Evolutionary conservation across 768 basidiomycete species (phyloP).

Genomic region (Calocera viscosa): DNA sequence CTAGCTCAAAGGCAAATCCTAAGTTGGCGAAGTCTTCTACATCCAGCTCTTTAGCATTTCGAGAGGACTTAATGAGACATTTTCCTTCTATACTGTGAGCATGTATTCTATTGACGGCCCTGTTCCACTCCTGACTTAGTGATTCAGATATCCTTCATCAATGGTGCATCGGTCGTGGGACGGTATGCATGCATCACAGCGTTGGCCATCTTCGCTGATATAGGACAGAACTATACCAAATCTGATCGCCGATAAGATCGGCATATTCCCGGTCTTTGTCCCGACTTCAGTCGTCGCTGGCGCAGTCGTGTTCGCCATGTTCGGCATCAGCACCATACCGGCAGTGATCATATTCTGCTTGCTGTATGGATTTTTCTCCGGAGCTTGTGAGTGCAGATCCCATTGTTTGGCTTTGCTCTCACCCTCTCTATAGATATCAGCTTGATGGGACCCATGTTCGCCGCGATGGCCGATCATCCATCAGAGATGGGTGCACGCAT

Average conservation of each 20-base stretch:
- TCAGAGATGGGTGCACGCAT: conserved; percentile 25
- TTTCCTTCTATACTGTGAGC: conserved; percentile 16
- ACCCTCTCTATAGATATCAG: no score
- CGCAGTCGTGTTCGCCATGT: conserved; percentile 34
- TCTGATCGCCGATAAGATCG: conserved; percentile 40
- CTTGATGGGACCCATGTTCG: neutral
- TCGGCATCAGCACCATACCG: conserved; percentile 29
- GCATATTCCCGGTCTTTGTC: conserved; percentile 40
- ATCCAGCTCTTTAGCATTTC: conserved; percentile 15
- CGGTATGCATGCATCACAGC: no score
- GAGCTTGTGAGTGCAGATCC: conserved; percentile 3
- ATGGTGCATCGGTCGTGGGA: neutral
- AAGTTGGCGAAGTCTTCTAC: conserved; percentile 13
- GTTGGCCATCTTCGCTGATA: no score
- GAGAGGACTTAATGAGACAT: conserved; percentile 2
- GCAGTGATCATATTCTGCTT: conserved; percentile 32
- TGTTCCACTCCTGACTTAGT: neutral
- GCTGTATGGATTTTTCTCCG: conserved; percentile 20
- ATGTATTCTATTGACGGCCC: neutral
- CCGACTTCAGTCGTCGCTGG: conserved; percentile 26
- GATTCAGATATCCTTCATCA: neutral
- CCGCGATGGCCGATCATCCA: neutral
- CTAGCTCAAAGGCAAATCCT: neutral
- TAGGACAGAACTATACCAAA: conserved; percentile 45
- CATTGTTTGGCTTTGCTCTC: no score